Evolutionary conservation across 805 yeast species (phyloP), one percentile per base, ranked within the genome.

Genomic region (Isabelozyma heimii): DNA sequence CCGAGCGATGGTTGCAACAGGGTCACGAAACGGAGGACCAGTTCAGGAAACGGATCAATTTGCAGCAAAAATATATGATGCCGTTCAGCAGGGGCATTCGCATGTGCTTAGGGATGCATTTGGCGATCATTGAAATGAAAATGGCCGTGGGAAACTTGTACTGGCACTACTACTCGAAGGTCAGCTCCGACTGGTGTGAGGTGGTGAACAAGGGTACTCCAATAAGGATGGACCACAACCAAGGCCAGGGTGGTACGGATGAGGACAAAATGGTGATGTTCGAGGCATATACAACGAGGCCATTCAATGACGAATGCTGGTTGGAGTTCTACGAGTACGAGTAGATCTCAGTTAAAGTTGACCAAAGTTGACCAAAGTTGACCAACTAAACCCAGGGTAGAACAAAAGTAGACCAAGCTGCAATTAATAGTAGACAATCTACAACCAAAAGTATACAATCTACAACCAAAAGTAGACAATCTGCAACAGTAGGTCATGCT

Each of bases 81-180:
- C 83, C 87, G 0, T 86, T 87, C 68, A 91, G 91, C 1, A 79
- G 82, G 39, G 92, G 91, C 2, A 73, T 83, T 16, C 68, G 90
- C 53, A 84, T 85, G 90, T 86, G 92, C 58, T 67, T 85, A 47
- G 91, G 92, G 1, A 77, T 82, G 82, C 75, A 85, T 59, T 61
- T 86, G 39, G 91, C 91, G 0, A 63, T 79, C 15, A 78, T 80
- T 40, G 91, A 85, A 59, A 83, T 85, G 73, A 85, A 84, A 59
- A 57, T 83, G 40, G 75, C 78, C 10, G 58, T 82, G 27, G 80
- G 83, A 8, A 75, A 76, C 49, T 61, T 86, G 14, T 79, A 83
- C 57, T 76, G 80, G 73, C 72, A 78, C 44, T 81, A 60, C 53
- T 47, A 53, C 9, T 73, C 81, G 20, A 50, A 53, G 12, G 59